Evolutionary conservation across 202 grass and related monocot species (phyloP), one percentile per base, ranked within the genome.

Genomic region (Brachypodium distachyon): DNA sequence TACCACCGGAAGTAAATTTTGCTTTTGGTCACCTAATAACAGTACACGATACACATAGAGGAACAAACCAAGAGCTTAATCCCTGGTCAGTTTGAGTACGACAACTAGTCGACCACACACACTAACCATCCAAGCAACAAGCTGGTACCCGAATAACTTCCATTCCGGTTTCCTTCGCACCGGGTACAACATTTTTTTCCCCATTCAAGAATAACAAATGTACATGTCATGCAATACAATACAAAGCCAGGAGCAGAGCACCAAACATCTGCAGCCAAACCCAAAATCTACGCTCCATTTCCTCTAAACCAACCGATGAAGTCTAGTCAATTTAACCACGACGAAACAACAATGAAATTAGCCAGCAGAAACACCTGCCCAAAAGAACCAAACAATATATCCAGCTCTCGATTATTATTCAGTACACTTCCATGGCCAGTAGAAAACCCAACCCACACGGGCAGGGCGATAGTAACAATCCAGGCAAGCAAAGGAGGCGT

Each of bases 361-460:
- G 37, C 76, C 46, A 14, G 69, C 53, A 63, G 70, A 70, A 23
- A 75, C 78, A 54, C 23, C 69, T 57, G 37, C 81, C 68, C 76
- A 47, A 61, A 84, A 88, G 76, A 84, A 88, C 78, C 27, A 38
- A 68, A n/a, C n/a, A n/a, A n/a, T n/a, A n/a, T 31, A 38, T 63
- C 28, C 75, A 70, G 4, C 74, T 80, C 81, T n/a, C n/a, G n/a
- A n/a, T n/a, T 79, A 46, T 88, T 84, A 88, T 84, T 88, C 86
- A 84, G n/a, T n/a, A n/a, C n/a, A n/a, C n/a, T n/a, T n/a, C n/a
- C 76, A 88, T 46, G 10, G 1, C n/a, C n/a, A n/a, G n/a, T n/a
- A 31, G 1, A 61, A 84, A 88, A 84, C 70, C 2, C 44, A 84
- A 76, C 2, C 44, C 76, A 84, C 38, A 80, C 65, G 33, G 6